Conservation (phyloP, 495 filamentous ascomycete genomes). For the Aspergillus ostianus region DNA sequence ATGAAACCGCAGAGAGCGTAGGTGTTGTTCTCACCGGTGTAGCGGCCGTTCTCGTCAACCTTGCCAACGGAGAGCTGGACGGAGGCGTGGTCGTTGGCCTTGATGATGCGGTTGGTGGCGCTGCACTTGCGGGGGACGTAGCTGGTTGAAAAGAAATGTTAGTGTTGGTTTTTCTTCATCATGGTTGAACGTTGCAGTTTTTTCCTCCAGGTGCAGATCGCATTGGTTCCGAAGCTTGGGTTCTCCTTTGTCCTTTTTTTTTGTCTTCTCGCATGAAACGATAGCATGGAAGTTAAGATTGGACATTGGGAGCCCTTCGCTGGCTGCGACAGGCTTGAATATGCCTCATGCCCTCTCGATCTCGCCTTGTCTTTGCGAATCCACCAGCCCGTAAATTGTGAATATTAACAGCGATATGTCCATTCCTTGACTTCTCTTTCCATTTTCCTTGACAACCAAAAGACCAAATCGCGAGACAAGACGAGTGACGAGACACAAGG, state of each 20-base stretch:
- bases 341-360: neutral
- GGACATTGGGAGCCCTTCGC: neutral
- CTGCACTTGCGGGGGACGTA: conserved; percentile 99
- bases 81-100: conserved; percentile 95
- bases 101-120: conserved; percentile 97
- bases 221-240: neutral
- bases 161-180: conserved; percentile 13
- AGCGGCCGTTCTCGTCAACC: conserved; percentile 92
- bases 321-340: neutral
- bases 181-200: neutral
- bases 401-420: neutral
- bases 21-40: conserved; percentile 95
- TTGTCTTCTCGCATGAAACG: neutral
- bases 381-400: neutral
- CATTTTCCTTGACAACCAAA: neutral
- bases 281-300: neutral
- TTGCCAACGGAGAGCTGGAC: conserved; percentile 89
- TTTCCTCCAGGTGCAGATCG: neutral
- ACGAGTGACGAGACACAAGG: neutral
- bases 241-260: neutral
- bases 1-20: conserved; percentile 98
- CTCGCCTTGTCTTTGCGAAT: neutral
- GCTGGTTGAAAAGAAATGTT: conserved; percentile 46
- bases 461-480: neutral
- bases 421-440: neutral